Conservation (phyloP, 1,284 basidiomycete species). For the Mycosarcoma maydis region DNA sequence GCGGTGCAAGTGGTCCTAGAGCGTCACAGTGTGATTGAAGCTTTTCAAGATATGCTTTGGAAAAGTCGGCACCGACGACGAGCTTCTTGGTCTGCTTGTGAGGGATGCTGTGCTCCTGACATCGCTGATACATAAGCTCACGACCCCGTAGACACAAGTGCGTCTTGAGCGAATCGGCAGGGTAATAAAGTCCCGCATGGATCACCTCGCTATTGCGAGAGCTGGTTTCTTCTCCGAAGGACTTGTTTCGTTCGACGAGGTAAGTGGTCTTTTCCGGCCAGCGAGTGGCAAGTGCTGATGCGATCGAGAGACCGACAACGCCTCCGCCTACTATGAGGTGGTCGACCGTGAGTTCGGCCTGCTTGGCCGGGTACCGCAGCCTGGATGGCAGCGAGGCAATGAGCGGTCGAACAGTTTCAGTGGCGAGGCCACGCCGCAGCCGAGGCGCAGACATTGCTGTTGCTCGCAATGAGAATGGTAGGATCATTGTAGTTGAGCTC, state of each 20-base stretch:
- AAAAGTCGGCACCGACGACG: conserved; percentile 62
- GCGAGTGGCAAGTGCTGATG: conserved; percentile 76
- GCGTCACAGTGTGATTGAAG: conserved; percentile 45
- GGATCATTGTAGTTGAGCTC: neutral
- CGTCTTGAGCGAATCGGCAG: conserved; percentile 84
- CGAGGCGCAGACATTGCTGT: neutral
- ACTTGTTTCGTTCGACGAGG: conserved; percentile 81
- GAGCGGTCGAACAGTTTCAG: conserved; percentile 34
- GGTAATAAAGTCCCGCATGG: conserved; percentile 81
- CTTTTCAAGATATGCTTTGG: conserved; percentile 46
- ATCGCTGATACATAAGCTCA: conserved; percentile 83
- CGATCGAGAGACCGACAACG: conserved; percentile 87
- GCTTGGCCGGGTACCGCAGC: conserved; percentile 34
- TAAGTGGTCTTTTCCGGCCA: conserved; percentile 81
- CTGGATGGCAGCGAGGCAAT: conserved; percentile 42
- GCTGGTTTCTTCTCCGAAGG: conserved; percentile 62
- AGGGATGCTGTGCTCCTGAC: conserved; percentile 75
- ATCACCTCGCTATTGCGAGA: conserved; percentile 96
- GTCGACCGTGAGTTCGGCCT: conserved; percentile 82
- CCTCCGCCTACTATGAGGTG: conserved; percentile 93
- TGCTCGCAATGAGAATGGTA: conserved; percentile 3
- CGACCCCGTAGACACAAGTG: conserved; percentile 86
- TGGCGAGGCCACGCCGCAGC: conserved; percentile 15
- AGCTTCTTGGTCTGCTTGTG: conserved; percentile 81
- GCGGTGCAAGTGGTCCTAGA: conserved; percentile 67